These are phyloP conservation scores for Phytophthora constricta DNA, from an alignment of 352 stramenopile species.

Conservation along the genomic window DNA sequence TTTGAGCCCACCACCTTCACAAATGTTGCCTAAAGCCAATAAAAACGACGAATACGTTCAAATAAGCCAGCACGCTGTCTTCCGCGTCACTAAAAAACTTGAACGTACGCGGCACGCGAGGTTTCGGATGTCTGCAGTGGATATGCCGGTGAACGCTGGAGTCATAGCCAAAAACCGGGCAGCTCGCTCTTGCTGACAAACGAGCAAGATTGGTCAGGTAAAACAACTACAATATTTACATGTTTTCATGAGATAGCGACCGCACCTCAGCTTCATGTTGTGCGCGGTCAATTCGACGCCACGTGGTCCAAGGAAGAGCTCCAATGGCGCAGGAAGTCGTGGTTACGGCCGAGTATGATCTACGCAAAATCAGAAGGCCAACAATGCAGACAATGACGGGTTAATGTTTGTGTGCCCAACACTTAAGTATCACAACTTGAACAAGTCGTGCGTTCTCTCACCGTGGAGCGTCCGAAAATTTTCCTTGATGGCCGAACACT, in stretches of 20 bases:
- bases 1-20: slow-evolving; percentile 60
- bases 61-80: background rate
- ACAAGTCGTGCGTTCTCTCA: slow-evolving; percentile 11
- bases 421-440: background rate
- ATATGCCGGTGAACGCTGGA: slow-evolving; percentile 45
- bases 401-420: too few relatives aligned
- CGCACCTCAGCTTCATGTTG: slow-evolving; percentile 43
- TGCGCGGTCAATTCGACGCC: slow-evolving; percentile 32
- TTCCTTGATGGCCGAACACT: slow-evolving; percentile 43
- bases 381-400: too few relatives aligned
- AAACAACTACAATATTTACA: background rate
- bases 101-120: slow-evolving; percentile 39
- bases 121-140: slow-evolving; percentile 35
- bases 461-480: slow-evolving; percentile 24
- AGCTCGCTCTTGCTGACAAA: slow-evolving; percentile 32
- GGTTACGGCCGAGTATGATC: slow-evolving; percentile 36
- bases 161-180: slow-evolving; percentile 51
- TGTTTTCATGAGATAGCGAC: background rate
- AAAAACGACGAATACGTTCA: background rate
- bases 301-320: slow-evolving; percentile 43
- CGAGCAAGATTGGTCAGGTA: background rate
- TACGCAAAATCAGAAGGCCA: slow-evolving; percentile 10
- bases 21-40: slow-evolving; percentile 33
- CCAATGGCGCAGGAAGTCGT: slow-evolving; percentile 31
- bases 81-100: background rate